phyloP scores from a whole-genome alignment of 148 eudicot genomes.

The Spergularia marina region DNA sequence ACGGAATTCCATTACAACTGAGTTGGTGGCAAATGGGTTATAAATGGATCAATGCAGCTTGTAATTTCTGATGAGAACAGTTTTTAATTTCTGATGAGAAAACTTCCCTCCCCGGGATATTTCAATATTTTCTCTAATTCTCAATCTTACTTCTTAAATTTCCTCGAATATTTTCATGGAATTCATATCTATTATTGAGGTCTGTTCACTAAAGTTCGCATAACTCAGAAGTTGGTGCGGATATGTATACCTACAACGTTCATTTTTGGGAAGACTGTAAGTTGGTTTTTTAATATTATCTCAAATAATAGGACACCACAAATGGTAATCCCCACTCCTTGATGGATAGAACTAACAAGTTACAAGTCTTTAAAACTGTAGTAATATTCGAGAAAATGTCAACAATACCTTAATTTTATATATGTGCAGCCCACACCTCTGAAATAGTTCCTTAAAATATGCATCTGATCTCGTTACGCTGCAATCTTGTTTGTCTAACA shows the following conservation, averaged over 20 bases:
- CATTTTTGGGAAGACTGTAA: background rate
- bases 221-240: background rate
- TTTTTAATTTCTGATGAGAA: too few relatives aligned
- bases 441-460: conserved; percentile 81
- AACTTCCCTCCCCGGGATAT: too few relatives aligned
- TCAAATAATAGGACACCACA: background rate
- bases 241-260: background rate
- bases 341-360: background rate
- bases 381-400: background rate
- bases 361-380: background rate
- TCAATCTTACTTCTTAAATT: too few relatives aligned
- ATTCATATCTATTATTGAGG: too few relatives aligned
- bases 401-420: conserved; percentile 62
- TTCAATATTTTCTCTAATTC: too few relatives aligned
- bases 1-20: too few relatives aligned
- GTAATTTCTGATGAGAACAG: too few relatives aligned
- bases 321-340: background rate
- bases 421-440: conserved; percentile 74
- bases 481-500: conserved; percentile 83
- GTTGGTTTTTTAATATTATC: background rate
- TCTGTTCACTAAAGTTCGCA: too few relatives aligned
- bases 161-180: too few relatives aligned
- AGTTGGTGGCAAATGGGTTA: too few relatives aligned
- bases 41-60: too few relatives aligned
- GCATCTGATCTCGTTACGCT: conserved; percentile 84